Conservation (phyloP, 257 asterid species). For the Penstemon eatonii region DNA sequence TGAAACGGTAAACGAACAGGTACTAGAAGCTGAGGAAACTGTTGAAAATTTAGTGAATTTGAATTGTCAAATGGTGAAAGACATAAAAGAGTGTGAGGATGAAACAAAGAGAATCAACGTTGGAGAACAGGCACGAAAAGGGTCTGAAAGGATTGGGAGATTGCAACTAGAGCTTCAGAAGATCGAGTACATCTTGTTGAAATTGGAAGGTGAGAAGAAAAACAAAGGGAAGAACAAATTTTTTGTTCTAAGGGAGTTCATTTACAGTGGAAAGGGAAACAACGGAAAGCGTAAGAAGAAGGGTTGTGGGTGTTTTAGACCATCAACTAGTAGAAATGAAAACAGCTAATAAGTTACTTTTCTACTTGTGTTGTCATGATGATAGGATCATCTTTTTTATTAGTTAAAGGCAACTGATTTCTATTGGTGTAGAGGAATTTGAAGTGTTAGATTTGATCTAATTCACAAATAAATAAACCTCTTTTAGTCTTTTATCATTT, state of each 20-base stretch:
- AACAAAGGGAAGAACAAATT: conserved; percentile 51
- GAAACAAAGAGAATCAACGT: conserved; percentile 46
- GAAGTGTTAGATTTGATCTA: conserved; percentile 42
- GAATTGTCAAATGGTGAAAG: conserved; percentile 63
- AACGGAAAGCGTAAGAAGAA: conserved; percentile 62
- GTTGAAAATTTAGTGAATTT: conserved; percentile 57
- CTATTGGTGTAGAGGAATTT: conserved; percentile 26
- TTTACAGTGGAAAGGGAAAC: conserved; percentile 59
- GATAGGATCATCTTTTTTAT: conserved; percentile 25
- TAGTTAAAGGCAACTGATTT: conserved; percentile 37
- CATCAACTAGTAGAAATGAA: conserved; percentile 45
- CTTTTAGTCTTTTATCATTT: conserved; percentile 1
- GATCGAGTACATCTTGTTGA: conserved; percentile 60
- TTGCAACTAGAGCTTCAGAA: conserved; percentile 72
- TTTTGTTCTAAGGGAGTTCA: conserved; percentile 71
- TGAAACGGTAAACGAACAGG: conserved; percentile 58
- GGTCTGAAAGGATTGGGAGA: conserved; percentile 64
- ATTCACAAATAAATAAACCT: conserved; percentile 40
- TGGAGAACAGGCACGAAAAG: conserved; percentile 68
- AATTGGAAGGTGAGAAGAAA: conserved; percentile 69
- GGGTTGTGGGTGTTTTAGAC: conserved; percentile 69
- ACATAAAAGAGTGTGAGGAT: conserved; percentile 48
- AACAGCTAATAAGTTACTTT: conserved; percentile 23
- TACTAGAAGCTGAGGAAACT: conserved; percentile 75
- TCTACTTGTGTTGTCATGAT: conserved; percentile 21